Evolutionary conservation across 495 filamentous ascomycete species (phyloP).

Genomic region (Penicillium psychrofluorescens): DNA sequence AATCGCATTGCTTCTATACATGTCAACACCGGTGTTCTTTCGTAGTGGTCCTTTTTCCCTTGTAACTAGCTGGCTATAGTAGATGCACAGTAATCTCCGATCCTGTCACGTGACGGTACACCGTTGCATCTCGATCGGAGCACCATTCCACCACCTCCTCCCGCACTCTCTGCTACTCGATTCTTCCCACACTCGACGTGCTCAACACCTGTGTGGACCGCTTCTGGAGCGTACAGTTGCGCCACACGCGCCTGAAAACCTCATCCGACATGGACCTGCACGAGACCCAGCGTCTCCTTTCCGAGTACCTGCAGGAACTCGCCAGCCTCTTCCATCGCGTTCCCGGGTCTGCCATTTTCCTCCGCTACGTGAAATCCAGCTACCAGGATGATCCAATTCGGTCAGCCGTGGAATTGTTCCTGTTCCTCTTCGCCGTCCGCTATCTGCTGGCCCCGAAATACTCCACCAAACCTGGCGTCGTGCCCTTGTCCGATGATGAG

Average conservation of each 20-base stretch:
- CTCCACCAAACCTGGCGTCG: constrained; percentile 80
- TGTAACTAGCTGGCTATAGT: too few species aligned
- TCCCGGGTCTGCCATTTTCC: constrained; percentile 87
- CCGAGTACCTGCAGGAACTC: constrained; percentile 57
- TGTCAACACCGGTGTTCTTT: neutral
- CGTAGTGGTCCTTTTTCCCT: neutral
- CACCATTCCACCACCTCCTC: neutral
- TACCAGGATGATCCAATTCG: constrained; percentile 97
- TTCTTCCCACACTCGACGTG: too few species aligned
- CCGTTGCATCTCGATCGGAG: neutral
- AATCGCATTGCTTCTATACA: constrained; percentile 22
- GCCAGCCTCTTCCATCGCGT: constrained; percentile 74
- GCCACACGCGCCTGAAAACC: too few species aligned
- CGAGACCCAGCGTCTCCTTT: constrained; percentile 66
- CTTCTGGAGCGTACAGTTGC: too few species aligned
- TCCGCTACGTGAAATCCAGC: constrained; percentile 90
- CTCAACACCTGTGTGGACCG: too few species aligned
- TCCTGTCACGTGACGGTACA: constrained; percentile 1
- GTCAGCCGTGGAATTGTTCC: constrained; percentile 85
- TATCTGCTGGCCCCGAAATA: constrained; percentile 90
- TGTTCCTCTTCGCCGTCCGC: constrained; percentile 91
- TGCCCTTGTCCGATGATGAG: constrained; percentile 86
- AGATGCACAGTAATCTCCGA: too few species aligned
- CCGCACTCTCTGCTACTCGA: neutral
- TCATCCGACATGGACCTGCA: constrained; percentile 62